Conservation (phyloP, 495 filamentous ascomycete genomes). For the Trypethelium eluteriae region DNA sequence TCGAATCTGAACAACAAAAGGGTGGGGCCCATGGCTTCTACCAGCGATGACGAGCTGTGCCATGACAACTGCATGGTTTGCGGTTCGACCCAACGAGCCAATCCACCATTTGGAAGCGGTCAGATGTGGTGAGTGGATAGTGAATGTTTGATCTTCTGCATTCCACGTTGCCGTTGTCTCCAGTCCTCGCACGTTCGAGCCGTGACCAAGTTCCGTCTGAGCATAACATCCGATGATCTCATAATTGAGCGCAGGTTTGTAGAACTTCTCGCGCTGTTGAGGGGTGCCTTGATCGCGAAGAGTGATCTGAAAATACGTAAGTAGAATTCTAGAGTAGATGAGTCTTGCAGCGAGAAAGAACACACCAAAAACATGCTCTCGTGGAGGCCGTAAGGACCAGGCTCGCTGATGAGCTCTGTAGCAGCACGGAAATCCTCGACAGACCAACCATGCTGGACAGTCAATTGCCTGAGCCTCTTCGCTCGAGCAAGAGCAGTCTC, state of each 20-base stretch:
- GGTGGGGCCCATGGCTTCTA: slow-evolving; percentile 62
- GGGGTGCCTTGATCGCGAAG: slow-evolving; percentile 60
- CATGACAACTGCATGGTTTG: slow-evolving; percentile 69
- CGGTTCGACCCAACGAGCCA: slow-evolving; percentile 61
- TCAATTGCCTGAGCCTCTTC: slow-evolving; percentile 59
- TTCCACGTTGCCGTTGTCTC: slow-evolving; percentile 70
- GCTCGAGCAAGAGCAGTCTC: slow-evolving; percentile 53
- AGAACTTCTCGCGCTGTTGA: slow-evolving; percentile 62
- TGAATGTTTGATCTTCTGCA: slow-evolving; percentile 58
- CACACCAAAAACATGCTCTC: slow-evolving; percentile 57
- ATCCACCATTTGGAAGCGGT: slow-evolving; percentile 77
- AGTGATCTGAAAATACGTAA: slow-evolving; percentile 43
- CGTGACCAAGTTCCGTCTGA: slow-evolving; percentile 69
- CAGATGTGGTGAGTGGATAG: slow-evolving; percentile 57
- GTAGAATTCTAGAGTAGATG: neutral
- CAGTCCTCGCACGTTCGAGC: slow-evolving; percentile 64
- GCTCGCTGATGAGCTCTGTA: slow-evolving; percentile 55
- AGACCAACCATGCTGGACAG: slow-evolving; percentile 55
- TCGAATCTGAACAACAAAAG: slow-evolving; percentile 68
- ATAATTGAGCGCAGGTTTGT: slow-evolving; percentile 55
- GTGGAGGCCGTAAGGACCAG: slow-evolving; percentile 61
- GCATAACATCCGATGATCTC: slow-evolving; percentile 68
- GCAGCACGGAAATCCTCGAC: slow-evolving; percentile 53
- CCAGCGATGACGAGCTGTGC: slow-evolving; percentile 58
- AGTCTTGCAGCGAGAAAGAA: slow-evolving; percentile 15